Percentiles rank a stretch among this genome's conserved stretches.
phyloP scores from a whole-genome alignment of 2,329 filamentous ascomycete species.

The Mycosphaerella sp. region DNA sequence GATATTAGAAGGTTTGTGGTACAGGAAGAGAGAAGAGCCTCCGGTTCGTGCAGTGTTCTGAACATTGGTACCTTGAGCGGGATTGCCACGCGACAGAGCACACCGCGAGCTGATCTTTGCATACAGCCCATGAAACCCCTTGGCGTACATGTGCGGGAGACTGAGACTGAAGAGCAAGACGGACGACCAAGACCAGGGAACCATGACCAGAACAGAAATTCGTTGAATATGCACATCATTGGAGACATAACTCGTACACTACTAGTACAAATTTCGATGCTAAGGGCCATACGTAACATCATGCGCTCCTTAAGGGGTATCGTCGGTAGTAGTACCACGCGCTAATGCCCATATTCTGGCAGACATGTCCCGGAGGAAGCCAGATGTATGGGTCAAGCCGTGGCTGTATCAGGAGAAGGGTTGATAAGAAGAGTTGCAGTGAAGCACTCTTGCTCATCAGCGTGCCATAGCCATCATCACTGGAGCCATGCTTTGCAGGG shows the following conservation, averaged over 20 bases:
- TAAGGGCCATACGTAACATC: slow-evolving; percentile 14
- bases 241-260: slow-evolving; percentile 13
- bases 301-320: slow-evolving; percentile 24
- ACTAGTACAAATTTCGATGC: slow-evolving; percentile 14
- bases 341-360: background rate
- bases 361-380: slow-evolving; percentile 3
- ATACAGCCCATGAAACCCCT: no score
- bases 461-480: slow-evolving; percentile 15
- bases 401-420: slow-evolving; percentile 4
- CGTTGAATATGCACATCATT: slow-evolving; percentile 10
- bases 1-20: no score
- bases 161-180: no score
- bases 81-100: no score
- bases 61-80: no score
- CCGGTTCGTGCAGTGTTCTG: no score
- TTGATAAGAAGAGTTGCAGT: slow-evolving; percentile 11
- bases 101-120: no score
- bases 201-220: background rate
- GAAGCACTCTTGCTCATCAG: slow-evolving; percentile 16
- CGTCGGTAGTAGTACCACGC: slow-evolving; percentile 22
- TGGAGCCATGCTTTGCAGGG: slow-evolving; percentile 15
- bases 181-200: no score
- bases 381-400: background rate
- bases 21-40: no score
- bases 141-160: no score